Base-by-base conservation (phyloP, 768 basidiomycete species). In the Trametes cinnabarina region DNA sequence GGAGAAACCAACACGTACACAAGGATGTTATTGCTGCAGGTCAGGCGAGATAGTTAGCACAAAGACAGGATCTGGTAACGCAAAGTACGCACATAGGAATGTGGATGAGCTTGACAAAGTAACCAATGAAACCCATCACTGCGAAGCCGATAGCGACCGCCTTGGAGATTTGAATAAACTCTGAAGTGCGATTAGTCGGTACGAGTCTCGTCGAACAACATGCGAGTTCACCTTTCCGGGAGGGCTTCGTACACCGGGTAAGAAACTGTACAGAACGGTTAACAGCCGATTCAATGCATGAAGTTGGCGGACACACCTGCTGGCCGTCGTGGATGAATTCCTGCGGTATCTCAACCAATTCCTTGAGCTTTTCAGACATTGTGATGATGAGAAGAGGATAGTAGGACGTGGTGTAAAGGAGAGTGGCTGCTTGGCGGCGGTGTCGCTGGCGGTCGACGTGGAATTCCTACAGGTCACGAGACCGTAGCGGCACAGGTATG, bases 61-160 rank as follows among this genome's bases (percentile, higher is more conserved):
- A 30, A 12, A 12, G 3, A 3, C 25, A 19, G 17, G 20, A 20
- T 17, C 46, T 15, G 30, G 41, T 28, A 39, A 49, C 37, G 51
- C 37, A 51, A 17, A 57, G 35, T 28, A 85, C 94, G 77, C 65
- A 96, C 94, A 97, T 96, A 67, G 95, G 94, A 74, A 96, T 97
- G 75, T 98, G 94, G 66, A 98, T 94, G 64, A 98, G 86, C 75
- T 98, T 98, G 65, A 97, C 95, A 70, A 98, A 89, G 79, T 96
- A 99, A 15, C 97, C 97, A 72, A 99, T 94, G 82, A 98, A 96
- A 15, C 97, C 97, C 95, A 98, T 98, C 64, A 99, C 92, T 49
- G 88, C 93, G 69, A 99, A 99, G 14, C 97, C 97, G 60, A 98
- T 87, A 2, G 94, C 94, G 53, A 99, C 94, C 32, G 97, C 97